A percentile compares a stretch with the other conserved stretches of the same genome.
phyloP scores from a whole-genome alignment of 768 basidiomycete genomes.

The Agrocybe chaxingu region DNA sequence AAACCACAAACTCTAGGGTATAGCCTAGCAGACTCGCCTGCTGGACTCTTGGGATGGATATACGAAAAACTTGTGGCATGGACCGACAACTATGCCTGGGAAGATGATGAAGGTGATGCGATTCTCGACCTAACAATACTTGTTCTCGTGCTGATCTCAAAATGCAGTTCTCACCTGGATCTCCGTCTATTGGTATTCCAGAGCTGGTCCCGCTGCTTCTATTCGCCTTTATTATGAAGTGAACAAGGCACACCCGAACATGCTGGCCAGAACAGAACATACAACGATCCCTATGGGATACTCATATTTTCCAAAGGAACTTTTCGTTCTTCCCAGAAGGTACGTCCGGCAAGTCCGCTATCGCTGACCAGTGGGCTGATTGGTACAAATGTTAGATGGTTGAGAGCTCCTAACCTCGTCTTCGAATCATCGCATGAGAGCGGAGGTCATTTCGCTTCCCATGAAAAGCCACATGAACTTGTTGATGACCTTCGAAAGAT shows the following conservation, averaged over 20 bases:
- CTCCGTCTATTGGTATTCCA: conserved; percentile 58
- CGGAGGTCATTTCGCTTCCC: conserved; percentile 58
- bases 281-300: conserved; percentile 41
- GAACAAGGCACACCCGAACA: background rate
- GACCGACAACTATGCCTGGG: conserved; percentile 11
- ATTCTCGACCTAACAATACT: background rate
- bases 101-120: conserved; percentile 46
- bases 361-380: conserved; percentile 8
- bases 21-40: conserved; percentile 53
- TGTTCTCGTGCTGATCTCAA: background rate
- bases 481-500: conserved; percentile 50
- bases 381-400: conserved; percentile 34
- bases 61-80: conserved; percentile 11
- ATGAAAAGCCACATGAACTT: conserved; percentile 45
- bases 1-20: conserved; percentile 56
- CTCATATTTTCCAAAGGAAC: conserved; percentile 46
- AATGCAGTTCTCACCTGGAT: conserved; percentile 55
- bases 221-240: conserved; percentile 56
- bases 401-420: conserved; percentile 30
- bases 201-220: conserved; percentile 54
- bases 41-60: conserved; percentile 47
- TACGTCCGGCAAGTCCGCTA: conserved; percentile 5
- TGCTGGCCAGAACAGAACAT: background rate
- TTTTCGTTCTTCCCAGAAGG: conserved; percentile 22
- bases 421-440: conserved; percentile 42